phyloP scores from a whole-genome alignment of 805 yeast species.

The Metschnikowia chrysomelidarum region DNA sequence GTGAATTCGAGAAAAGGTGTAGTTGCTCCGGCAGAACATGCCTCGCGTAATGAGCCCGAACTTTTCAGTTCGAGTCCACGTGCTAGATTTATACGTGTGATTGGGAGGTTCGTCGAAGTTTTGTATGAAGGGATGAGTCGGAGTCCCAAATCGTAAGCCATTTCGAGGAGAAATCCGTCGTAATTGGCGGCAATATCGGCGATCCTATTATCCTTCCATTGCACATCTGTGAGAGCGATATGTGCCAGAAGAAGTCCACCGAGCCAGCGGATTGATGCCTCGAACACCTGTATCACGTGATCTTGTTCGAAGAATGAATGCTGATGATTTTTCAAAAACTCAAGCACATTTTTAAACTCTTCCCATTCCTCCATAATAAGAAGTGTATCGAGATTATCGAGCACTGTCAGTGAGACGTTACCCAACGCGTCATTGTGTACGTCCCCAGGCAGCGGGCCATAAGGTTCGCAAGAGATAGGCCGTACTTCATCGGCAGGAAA shows the following conservation, averaged over 20 bases:
- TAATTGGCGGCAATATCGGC: conserved; percentile 37
- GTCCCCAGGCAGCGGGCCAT: conserved; percentile 61
- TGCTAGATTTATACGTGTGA: conserved; percentile 72
- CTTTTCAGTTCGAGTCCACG: conserved; percentile 51
- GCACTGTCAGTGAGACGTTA: conserved; percentile 70
- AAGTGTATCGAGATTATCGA: conserved; percentile 79
- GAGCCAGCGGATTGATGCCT: conserved; percentile 73
- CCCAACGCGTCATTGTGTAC: conserved; percentile 82
- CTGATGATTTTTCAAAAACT: conserved; percentile 33
- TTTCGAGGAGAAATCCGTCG: conserved; percentile 65
- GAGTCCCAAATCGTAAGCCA: conserved; percentile 76
- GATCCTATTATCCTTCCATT: conserved; percentile 6
- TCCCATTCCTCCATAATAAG: conserved; percentile 67
- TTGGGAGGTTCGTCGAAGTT: conserved; percentile 64
- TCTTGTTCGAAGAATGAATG: conserved; percentile 56
- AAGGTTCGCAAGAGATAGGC: conserved; percentile 70
- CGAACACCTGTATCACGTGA: conserved; percentile 83
- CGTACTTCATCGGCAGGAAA: conserved; percentile 80
- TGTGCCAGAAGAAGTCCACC: conserved; percentile 85
- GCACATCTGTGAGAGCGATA: conserved; percentile 39
- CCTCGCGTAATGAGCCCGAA: conserved; percentile 49
- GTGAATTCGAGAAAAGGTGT: conserved; percentile 81
- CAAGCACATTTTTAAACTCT: conserved; percentile 41
- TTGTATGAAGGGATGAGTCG: conserved; percentile 69
- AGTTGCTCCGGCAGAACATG: conserved; percentile 86